Evolutionary conservation across 2,329 filamentous ascomycete genomes (phyloP), one percentile per base, ranked within the genome.

Genomic region (Colletotrichum sp.): DNA sequence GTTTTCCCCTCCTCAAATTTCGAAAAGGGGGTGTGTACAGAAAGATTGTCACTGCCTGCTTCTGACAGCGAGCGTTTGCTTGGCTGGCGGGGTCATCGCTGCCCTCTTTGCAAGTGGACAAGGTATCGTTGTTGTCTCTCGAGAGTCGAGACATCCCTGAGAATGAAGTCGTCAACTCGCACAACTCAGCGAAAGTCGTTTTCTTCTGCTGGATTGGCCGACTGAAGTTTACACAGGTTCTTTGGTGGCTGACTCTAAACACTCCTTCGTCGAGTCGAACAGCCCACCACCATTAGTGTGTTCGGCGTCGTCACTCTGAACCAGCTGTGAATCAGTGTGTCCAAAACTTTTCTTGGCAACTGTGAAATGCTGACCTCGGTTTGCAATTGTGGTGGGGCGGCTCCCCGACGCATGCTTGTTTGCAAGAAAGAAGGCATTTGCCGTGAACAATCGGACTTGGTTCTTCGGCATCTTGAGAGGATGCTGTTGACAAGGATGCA

Each of bases 1-100:
- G 36, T 12, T 66, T 77, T 77, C 63, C 71, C 79, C 74, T 79
- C 68, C 78, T 71, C 77, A 77, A 74, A 55, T 60, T 60, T 68
- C 59, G 59, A 55, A 64, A 71, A 75, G 66, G 61, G 63, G 61
- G 67, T 52, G 71, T 63, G 74, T 71, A 32, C 39, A 32, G 76
- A 66, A 71, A 77, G 68, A 79, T 71, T 71, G 65, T 34, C 74
- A 18, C 78, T 59, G 78, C 78, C 77, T 59, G 72, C 48, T 72
- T 75, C 70, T 71, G 73, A 67, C 64, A 57, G 52, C 65, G 59
- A 68, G 39, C n/a, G 36, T 65, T 69, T 70, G 34, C 52, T 63
- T 67, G 28, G 60, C 30, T 43, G 32, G 60, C 43, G 68, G n/a
- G 48, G 66, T 65, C 52, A 68, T 57, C 60, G 60, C 39, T 39